Percentiles rank a stretch among this genome's conserved stretches.
phyloP scores from a whole-genome alignment of 2,329 filamentous ascomycete species.

The Metarhizium sp. region DNA sequence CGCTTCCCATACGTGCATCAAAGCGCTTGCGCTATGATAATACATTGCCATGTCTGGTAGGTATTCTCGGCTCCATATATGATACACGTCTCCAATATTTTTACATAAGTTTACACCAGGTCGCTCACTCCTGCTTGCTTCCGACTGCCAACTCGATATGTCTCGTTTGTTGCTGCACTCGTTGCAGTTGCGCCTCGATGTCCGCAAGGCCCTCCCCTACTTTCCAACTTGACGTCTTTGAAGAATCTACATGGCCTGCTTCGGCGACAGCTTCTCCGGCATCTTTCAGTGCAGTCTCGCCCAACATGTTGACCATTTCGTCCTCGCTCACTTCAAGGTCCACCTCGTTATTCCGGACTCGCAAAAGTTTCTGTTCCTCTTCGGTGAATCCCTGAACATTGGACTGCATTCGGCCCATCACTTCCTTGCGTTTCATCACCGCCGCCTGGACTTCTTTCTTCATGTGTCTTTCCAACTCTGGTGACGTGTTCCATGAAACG shows the following conservation, averaged over 20 bases:
- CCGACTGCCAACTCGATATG: constrained; percentile 16
- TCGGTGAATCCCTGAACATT: constrained; percentile 27
- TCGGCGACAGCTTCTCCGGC: background rate
- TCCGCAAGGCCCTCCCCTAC: constrained; percentile 5
- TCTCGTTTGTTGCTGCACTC: constrained; percentile 6
- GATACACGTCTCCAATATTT: background rate
- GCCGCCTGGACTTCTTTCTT: constrained; percentile 20
- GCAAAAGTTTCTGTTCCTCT: constrained; percentile 26
- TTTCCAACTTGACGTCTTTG: background rate
- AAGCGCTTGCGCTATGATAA: background rate
- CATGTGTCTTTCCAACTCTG: constrained; percentile 33
- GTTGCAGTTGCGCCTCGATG: constrained; percentile 12
- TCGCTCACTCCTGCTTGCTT: constrained; percentile 7
- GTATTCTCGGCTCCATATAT: background rate
- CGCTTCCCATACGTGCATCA: background rate
- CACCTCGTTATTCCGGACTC: constrained; percentile 15
- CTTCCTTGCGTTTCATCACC: constrained; percentile 22
- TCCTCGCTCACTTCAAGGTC: constrained; percentile 24
- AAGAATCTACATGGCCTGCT: background rate
- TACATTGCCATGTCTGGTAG: background rate
- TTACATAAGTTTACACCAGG: background rate
- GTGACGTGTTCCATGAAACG: constrained; percentile 51
- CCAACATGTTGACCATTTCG: constrained; percentile 25
- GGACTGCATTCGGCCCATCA: constrained; percentile 26
- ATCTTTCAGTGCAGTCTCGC: constrained; percentile 10